Evolutionary conservation across 2,329 filamentous ascomycete genomes (phyloP).

Genomic region (Graphiopsis chlorocephala): DNA sequence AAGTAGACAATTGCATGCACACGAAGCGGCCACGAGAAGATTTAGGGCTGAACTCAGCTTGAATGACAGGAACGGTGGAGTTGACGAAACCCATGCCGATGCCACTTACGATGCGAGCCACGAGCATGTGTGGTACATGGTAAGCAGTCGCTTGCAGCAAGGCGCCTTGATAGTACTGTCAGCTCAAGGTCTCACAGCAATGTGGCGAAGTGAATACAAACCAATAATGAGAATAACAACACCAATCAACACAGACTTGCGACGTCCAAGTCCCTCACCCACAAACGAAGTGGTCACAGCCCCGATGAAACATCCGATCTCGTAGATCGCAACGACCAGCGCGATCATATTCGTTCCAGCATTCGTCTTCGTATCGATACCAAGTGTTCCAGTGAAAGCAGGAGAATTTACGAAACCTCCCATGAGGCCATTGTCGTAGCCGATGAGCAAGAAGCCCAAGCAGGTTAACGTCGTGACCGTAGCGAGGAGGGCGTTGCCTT

Average conservation of each 20-base stretch:
- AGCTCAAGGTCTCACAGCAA: not conserved
- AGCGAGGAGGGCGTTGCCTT: conserved; percentile 41
- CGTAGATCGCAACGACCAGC: conserved; percentile 49
- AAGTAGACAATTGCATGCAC: conserved; percentile 48
- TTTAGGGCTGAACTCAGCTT: conserved; percentile 41
- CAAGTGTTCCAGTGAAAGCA: conserved; percentile 43
- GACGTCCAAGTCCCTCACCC: not conserved
- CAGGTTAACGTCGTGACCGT: conserved; percentile 47
- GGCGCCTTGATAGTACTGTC: conserved; percentile 34
- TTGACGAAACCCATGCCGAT: conserved; percentile 47
- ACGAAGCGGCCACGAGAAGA: conserved; percentile 39
- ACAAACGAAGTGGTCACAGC: not conserved
- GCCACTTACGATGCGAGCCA: conserved; percentile 46
- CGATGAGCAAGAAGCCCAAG: conserved; percentile 50
- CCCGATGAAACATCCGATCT: conserved; percentile 46
- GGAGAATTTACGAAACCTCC: conserved; percentile 40
- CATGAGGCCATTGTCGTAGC: conserved; percentile 49
- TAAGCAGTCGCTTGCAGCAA: conserved; percentile 44
- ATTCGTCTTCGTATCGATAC: conserved; percentile 38
- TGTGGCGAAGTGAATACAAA: not conserved
- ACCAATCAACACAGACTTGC: conserved; percentile 38
- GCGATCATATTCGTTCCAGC: conserved; percentile 28
- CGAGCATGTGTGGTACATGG: conserved; percentile 41
- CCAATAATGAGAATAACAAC: conserved; percentile 42
- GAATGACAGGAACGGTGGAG: conserved; percentile 45